phyloP scores from a whole-genome alignment of 176 grass and related monocot genomes.

The Thalia dealbata region DNA sequence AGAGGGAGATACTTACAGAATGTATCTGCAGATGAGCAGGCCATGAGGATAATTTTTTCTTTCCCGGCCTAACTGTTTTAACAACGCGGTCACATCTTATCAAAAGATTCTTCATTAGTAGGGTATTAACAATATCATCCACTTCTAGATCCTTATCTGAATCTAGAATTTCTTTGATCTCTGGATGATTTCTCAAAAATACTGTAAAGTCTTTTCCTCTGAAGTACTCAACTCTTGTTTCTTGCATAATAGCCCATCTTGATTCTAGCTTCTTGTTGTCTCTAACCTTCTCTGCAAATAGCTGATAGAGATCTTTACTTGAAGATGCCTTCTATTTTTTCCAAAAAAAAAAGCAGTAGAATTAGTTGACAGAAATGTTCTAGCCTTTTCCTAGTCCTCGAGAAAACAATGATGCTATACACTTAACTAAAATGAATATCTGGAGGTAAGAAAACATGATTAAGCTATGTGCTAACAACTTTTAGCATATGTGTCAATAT shows the following conservation, averaged over 20 bases:
- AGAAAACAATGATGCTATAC: neutral
- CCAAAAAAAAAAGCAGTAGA: slow-evolving; percentile 29
- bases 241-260: slow-evolving; percentile 98
- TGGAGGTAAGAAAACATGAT: neutral
- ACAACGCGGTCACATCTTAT: slow-evolving; percentile 84
- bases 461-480: neutral
- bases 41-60: slow-evolving; percentile 97
- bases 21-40: slow-evolving; percentile 97
- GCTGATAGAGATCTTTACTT: slow-evolving; percentile 78
- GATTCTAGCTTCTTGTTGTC: slow-evolving; percentile 96
- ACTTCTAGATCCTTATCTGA: slow-evolving; percentile 72
- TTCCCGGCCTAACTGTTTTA: slow-evolving; percentile 93
- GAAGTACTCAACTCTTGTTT: slow-evolving; percentile 98
- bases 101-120: slow-evolving; percentile 67
- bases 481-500: neutral
- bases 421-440: neutral
- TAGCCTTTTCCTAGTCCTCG: neutral
- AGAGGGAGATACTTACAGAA: slow-evolving; percentile 32
- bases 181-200: slow-evolving; percentile 82
- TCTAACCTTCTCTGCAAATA: slow-evolving; percentile 97
- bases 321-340: no score
- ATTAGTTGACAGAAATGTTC: neutral
- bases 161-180: slow-evolving; percentile 70
- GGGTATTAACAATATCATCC: slow-evolving; percentile 70
- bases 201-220: slow-evolving; percentile 87